Evolutionary conservation across 2,329 filamentous ascomycete genomes (phyloP), one percentile per base, ranked within the genome.

Genomic region (Orbilia brochopaga): DNA sequence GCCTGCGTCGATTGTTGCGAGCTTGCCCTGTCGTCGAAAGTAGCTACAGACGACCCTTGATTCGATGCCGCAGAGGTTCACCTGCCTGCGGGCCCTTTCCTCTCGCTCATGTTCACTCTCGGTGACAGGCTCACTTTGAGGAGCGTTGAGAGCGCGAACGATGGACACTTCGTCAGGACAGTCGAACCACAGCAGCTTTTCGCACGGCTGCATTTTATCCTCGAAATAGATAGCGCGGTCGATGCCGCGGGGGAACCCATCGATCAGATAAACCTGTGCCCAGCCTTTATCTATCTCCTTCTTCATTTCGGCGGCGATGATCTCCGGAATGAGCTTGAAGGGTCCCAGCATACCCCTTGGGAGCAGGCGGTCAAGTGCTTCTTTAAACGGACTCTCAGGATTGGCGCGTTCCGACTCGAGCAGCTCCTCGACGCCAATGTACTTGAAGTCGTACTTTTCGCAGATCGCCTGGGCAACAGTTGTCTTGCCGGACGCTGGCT

Each of bases 321-420:
- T 59, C n/a, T 59, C 58, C 6, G 54, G 59, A 51, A 70, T 59
- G 50, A 70, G 58, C 24, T 46, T 70, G 50, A 64, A 70, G 19
- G 66, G 66, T 35, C 66, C 66, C 42, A 54, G 30, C 10, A 59
- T 24, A 15, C 66, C 66, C 13, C 59, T 70, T 10, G 54, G 35
- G 15, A 64, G 53, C 66, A 64, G 44, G 42, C 54, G 40, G 1
- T 59, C 59, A 7, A 70, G 24, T 17, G 56, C 60, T 15, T 37
- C n/a, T 21, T 48, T 58, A 19, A 64, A 64, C 2, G 53, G 53
- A 23, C 66, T 70, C 1, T 21, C n/a, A 13, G 48, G 54, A 30
- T 64, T 19, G n/a, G 51, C 8, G 5, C 59, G 37, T 37, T 70
- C 66, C 17, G 27, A 24, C 37, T 60, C 23, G 15, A 70, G 48